These are phyloP conservation scores for Blastomyces parvus DNA, from an alignment of 2,329 filamentous ascomycete genomes.

Conservation along the genomic window DNA sequence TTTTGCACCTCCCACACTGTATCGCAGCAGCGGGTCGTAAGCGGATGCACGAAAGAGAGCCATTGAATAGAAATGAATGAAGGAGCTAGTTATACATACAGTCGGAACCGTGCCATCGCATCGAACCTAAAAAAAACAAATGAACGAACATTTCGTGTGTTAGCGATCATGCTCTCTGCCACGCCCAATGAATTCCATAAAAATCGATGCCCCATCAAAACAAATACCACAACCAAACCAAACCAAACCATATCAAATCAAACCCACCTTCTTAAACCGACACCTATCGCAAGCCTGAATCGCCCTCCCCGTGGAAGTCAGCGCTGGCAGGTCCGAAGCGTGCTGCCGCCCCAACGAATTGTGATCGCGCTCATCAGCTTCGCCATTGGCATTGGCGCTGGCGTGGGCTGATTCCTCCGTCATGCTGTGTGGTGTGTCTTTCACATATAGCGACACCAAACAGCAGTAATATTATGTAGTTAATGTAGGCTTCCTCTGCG, in stretches of 20 bases:
- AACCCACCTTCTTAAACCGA: slow-evolving; percentile 13
- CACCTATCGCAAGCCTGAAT: slow-evolving; percentile 15
- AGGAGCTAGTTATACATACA: slow-evolving; percentile 5
- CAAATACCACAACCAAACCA: background rate
- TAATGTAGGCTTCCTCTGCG: background rate
- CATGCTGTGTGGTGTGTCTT: background rate
- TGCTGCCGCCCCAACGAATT: background rate
- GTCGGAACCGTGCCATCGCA: slow-evolving; percentile 14
- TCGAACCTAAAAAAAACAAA: slow-evolving; percentile 6
- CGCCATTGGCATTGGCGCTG: background rate
- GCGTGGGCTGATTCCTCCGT: background rate
- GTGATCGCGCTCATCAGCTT: background rate
- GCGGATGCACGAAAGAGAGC: background rate
- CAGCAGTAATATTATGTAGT: background rate
- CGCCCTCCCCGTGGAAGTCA: slow-evolving; percentile 12
- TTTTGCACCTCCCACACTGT: slow-evolving; percentile 12
- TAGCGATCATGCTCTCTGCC: background rate
- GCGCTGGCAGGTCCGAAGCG: background rate
- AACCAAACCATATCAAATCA: background rate
- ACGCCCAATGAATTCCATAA: background rate
- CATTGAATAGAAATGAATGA: background rate
- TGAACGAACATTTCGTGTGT: background rate
- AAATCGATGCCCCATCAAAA: background rate
- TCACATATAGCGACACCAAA: background rate
- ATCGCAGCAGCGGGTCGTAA: background rate